Conservation (phyloP, 306 rosid genomes). For the Lathyrus aphaca region DNA sequence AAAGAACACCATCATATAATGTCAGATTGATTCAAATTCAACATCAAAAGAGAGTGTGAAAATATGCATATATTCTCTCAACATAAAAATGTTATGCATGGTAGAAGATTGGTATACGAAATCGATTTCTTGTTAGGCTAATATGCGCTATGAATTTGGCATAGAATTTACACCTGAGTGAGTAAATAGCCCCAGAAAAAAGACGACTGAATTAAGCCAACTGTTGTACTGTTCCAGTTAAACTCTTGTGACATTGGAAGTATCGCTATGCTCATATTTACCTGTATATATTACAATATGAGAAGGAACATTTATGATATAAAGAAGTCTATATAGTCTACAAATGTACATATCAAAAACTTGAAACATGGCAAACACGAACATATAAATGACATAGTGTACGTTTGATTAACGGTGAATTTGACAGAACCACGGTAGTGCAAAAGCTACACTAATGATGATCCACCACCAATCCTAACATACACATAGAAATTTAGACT, state of each 20-base stretch:
- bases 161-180: slow-evolving; percentile 70
- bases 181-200: slow-evolving; percentile 98
- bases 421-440: not conserved
- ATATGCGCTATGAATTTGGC: not conserved
- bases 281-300: slow-evolving; percentile 49
- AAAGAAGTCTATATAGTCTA: not conserved
- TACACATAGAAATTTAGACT: not conserved
- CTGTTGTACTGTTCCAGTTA: slow-evolving; percentile 91
- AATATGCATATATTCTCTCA: too few relatives aligned
- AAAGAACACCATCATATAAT: slow-evolving; percentile 1
- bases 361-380: not conserved
- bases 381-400: not conserved
- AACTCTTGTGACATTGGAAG: slow-evolving; percentile 93
- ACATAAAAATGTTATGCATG: slow-evolving; percentile 1
- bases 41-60: too few relatives aligned
- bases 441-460: not conserved
- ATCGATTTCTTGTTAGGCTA: slow-evolving; percentile 25
- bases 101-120: slow-evolving; percentile 16
- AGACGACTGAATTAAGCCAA: slow-evolving; percentile 93
- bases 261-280: slow-evolving; percentile 97
- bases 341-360: not conserved
- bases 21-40: too few relatives aligned
- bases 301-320: slow-evolving; percentile 16
- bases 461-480: not conserved
- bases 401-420: not conserved